These are phyloP conservation scores for Euphorbia tirucalli DNA, from an alignment of 345 rosid species.

Conservation along the genomic window DNA sequence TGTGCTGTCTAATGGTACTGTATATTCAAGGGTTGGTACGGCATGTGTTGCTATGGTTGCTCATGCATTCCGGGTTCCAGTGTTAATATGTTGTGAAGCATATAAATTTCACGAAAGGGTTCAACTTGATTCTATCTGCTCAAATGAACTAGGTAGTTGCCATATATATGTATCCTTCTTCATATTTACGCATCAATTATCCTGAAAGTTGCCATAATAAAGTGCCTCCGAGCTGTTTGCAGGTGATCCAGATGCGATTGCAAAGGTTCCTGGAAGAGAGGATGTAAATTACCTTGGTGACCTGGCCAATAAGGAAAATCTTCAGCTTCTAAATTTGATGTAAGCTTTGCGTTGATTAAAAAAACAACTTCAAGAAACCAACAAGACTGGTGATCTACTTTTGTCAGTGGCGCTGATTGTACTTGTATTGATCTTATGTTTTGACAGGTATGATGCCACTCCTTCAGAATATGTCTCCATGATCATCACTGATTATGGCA, in stretches of 20 bases:
- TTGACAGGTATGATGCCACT: conserved; percentile 84
- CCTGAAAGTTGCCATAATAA: not conserved
- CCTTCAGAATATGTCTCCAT: conserved; percentile 87
- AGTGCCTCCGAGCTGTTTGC: conserved; percentile 16
- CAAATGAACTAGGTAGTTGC: conserved; percentile 75
- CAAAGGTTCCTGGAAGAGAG: conserved; percentile 62
- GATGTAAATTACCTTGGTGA: conserved; percentile 58
- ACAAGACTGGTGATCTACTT: not conserved
- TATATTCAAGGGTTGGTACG: conserved; percentile 93
- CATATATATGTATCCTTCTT: not conserved
- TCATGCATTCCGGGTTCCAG: conserved; percentile 75
- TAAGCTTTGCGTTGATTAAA: conserved; percentile 33
- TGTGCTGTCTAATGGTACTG: conserved; percentile 87
- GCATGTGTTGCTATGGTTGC: conserved; percentile 99
- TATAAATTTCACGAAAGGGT: conserved; percentile 96
- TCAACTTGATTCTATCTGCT: conserved; percentile 93
- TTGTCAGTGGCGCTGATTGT: not conserved
- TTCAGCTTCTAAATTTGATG: conserved; percentile 79
- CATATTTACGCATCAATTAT: not conserved
- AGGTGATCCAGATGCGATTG: conserved; percentile 87
- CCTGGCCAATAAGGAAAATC: conserved; percentile 49
- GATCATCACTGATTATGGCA: conserved; percentile 90
- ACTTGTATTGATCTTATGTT: conserved; percentile 2
- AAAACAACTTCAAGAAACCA: not conserved
- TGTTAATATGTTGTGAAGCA: conserved; percentile 90